phyloP scores from a whole-genome alignment of 176 grass and related monocot genomes.

The Metroxylon sagu region DNA sequence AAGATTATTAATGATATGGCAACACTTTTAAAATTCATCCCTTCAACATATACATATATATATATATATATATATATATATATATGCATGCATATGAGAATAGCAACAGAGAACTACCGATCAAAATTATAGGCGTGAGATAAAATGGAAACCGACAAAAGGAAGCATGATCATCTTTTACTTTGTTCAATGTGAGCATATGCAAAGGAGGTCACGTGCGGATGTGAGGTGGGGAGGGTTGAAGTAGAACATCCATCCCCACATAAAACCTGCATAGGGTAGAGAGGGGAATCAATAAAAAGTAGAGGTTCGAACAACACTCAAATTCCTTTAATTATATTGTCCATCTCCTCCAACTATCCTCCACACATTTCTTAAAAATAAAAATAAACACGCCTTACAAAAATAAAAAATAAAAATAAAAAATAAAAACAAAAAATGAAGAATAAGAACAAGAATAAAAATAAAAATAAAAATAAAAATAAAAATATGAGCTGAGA shows the following conservation, averaged over 20 bases:
- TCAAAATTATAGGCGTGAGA: slow-evolving; percentile 11
- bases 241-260: slow-evolving; percentile 28
- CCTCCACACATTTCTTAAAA: no score
- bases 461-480: no score
- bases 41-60: slow-evolving; percentile 14
- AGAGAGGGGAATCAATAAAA: slow-evolving; percentile 33
- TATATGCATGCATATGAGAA: not conserved
- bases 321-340: not conserved
- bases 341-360: no score
- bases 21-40: slow-evolving; percentile 4
- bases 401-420: no score
- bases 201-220: slow-evolving; percentile 18
- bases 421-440: no score
- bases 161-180: no score
- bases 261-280: slow-evolving; percentile 29
- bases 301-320: slow-evolving; percentile 12
- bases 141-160: no score
- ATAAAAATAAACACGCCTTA: no score
- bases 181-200: no score
- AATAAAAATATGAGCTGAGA: no score
- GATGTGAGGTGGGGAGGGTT: slow-evolving; percentile 37
- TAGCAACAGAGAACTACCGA: slow-evolving; percentile 32
- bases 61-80: not conserved
- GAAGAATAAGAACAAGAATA: no score
- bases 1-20: no score